These are phyloP conservation scores for Lipomyces yarrowii DNA, from an alignment of 1,139 yeast genomes.

Conservation along the genomic window DNA sequence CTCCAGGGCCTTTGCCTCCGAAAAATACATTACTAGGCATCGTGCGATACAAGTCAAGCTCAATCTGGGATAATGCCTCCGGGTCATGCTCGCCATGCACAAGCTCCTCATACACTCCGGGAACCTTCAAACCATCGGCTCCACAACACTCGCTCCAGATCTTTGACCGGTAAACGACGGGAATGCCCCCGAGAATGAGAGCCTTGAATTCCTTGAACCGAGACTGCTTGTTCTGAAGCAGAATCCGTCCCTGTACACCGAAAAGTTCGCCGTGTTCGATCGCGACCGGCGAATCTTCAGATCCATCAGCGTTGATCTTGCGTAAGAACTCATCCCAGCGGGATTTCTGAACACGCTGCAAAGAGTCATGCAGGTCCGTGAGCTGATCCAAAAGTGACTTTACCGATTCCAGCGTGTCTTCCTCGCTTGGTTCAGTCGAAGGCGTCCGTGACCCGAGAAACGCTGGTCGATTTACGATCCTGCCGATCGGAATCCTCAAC, in stretches of 20 bases:
- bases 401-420: slow-evolving; percentile 18
- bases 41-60: slow-evolving; percentile 58
- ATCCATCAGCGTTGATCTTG: slow-evolving; percentile 34
- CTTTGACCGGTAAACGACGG: slow-evolving; percentile 51
- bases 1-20: slow-evolving; percentile 59
- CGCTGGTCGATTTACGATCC: not conserved
- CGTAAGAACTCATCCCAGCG: slow-evolving; percentile 44
- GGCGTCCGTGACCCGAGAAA: not conserved
- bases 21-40: slow-evolving; percentile 60
- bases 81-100: slow-evolving; percentile 36
- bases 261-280: slow-evolving; percentile 44
- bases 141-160: slow-evolving; percentile 58
- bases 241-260: slow-evolving; percentile 46
- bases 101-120: slow-evolving; percentile 53
- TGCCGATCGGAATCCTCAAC: not conserved
- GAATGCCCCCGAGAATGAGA: slow-evolving; percentile 52
- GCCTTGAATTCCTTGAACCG: slow-evolving; percentile 45
- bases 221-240: slow-evolving; percentile 35
- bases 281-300: slow-evolving; percentile 32
- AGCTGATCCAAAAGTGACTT: slow-evolving; percentile 41
- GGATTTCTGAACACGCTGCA: slow-evolving; percentile 40
- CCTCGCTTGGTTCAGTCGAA: slow-evolving; percentile 8
- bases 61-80: slow-evolving; percentile 54
- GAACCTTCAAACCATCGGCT: slow-evolving; percentile 50
- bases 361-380: slow-evolving; percentile 41